Evolutionary conservation across 768 basidiomycete genomes (phyloP).

Genomic region (Amanita brunnescens): DNA sequence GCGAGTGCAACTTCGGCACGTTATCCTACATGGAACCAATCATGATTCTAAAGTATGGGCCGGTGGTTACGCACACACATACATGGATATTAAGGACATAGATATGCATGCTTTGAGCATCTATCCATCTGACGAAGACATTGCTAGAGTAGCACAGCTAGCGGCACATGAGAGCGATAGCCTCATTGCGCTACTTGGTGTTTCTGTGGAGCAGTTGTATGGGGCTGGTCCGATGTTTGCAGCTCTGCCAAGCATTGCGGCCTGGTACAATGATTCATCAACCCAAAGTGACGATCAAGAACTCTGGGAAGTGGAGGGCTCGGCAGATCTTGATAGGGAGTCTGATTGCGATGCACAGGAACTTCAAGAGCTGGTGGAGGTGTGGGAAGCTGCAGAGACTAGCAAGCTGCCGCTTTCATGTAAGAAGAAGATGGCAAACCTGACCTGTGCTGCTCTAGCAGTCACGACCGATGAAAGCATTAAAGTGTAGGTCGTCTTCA

Average conservation of each 20-base stretch:
- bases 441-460: neutral
- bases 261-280: too few species aligned
- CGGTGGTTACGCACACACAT: constrained; percentile 21
- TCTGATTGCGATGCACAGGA: neutral
- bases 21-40: constrained; percentile 5
- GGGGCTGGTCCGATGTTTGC: neutral
- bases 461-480: neutral
- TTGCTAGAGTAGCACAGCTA: constrained; percentile 9
- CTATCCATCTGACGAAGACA: constrained; percentile 13
- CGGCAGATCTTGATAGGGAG: too few species aligned
- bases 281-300: too few species aligned
- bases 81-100: constrained; percentile 13
- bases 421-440: neutral
- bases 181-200: constrained; percentile 14
- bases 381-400: neutral
- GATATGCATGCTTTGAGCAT: constrained; percentile 9
- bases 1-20: constrained; percentile 16
- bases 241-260: too few species aligned
- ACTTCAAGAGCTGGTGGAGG: neutral
- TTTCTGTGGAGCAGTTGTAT: constrained; percentile 1
- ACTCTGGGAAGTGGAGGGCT: too few species aligned
- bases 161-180: constrained; percentile 16
- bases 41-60: constrained; percentile 15
- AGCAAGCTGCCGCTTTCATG: neutral
- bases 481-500: too few species aligned